A percentile compares a stretch with the other conserved stretches of the same genome.
Conservation (phyloP, 805 yeast genomes). For the Candida sanyiensis region DNA sequence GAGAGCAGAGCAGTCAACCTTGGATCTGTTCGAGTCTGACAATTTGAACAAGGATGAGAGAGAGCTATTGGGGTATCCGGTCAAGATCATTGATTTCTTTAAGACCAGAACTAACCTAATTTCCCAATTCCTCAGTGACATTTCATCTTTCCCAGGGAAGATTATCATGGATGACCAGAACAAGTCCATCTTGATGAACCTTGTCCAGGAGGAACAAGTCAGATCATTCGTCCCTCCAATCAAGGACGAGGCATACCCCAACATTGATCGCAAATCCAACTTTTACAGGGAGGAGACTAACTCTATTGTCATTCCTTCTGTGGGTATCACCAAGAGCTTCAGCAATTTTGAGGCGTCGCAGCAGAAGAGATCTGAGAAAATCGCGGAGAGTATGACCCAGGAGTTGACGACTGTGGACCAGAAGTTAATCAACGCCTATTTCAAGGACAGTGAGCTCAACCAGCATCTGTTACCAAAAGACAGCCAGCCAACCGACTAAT, state of each 20-base stretch:
- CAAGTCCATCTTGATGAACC: slow-evolving; percentile 18
- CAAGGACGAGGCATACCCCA: slow-evolving; percentile 20
- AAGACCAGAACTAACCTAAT: slow-evolving; percentile 22
- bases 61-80: slow-evolving; percentile 24
- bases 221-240: slow-evolving; percentile 23
- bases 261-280: slow-evolving; percentile 20
- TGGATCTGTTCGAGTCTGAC: slow-evolving; percentile 8
- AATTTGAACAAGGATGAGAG: slow-evolving; percentile 12
- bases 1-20: slow-evolving; percentile 19
- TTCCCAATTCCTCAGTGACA: slow-evolving; percentile 19
- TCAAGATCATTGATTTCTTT: slow-evolving; percentile 27
- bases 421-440: slow-evolving; percentile 14
- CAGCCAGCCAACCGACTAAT: too few relatives aligned
- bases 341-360: slow-evolving; percentile 22
- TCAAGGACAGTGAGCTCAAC: not conserved
- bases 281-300: slow-evolving; percentile 21
- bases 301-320: slow-evolving; percentile 25
- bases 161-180: slow-evolving; percentile 25
- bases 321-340: slow-evolving; percentile 15
- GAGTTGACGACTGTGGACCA: slow-evolving; percentile 18
- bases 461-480: too few relatives aligned
- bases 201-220: slow-evolving; percentile 26
- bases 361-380: slow-evolving; percentile 16
- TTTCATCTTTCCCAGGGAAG: slow-evolving; percentile 25
- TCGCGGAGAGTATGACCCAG: slow-evolving; percentile 12